Evolutionary conservation across 176 grass and related monocot genomes (phyloP), one percentile per base, ranked within the genome.

Genomic region (Oryza coarctata): DNA sequence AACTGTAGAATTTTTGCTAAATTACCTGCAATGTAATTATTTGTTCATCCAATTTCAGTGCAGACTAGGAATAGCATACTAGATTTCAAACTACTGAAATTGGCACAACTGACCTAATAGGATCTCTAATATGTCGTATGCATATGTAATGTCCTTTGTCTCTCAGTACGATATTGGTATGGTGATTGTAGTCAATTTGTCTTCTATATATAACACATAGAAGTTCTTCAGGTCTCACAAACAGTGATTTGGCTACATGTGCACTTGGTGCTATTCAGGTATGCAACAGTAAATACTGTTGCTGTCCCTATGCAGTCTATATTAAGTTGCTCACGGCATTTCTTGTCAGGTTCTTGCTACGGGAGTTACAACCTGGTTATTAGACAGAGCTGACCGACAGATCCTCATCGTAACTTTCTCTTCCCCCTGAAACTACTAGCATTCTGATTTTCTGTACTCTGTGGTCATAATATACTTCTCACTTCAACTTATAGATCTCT

Each of bases 221-320:
- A 79, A 28, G 8, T 58, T 87, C 73, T 88, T 94, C 85, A 95
- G 96, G 96, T n/a, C 74, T 99, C 55, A 95, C 83, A 67, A 68
- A 99, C 92, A 88, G 96, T 88, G 75, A 95, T 77, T 76, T 95
- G 71, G 93, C 93, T n/a, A 95, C 96, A 83, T 88, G 70, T 88
- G 96, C 82, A 77, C 96, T 99, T 89, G 96, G 96, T 62, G 93
- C 80, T 82, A 99, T 99, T 85, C 96, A 99, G 93, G 93, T 95
- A 76, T 64, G 52, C 75, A 76, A 52, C 30, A 68, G 32, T 31
- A 9, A 23, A 50, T 6, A 68, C 30, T 6, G 20, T 60, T 89
- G 7, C 17, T 20, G 6, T 66, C 18, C 82, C 5, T 73, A 25
- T 23, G 8, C 68, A 83, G 10, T 60, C 73, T 22, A 28, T 63